phyloP scores from a whole-genome alignment of 2,329 filamentous ascomycete species.

The Curvularia verruculosa region DNA sequence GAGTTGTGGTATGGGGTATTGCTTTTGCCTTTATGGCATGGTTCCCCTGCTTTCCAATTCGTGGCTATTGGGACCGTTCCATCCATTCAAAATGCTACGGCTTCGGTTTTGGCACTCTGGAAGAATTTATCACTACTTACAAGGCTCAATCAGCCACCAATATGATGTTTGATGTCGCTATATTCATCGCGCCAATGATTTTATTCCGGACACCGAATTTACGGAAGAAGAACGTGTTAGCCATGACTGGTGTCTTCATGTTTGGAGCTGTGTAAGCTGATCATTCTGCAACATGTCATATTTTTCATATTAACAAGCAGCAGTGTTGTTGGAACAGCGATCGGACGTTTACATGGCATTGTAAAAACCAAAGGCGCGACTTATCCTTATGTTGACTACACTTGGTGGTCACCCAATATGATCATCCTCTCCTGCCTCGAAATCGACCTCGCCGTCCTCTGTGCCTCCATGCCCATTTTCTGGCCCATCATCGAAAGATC shows the following conservation, averaged over 20 bases:
- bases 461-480: constrained; percentile 46
- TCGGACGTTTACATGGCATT: constrained; percentile 43
- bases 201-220: constrained; percentile 39
- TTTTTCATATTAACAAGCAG: constrained; percentile 13
- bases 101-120: constrained; percentile 28
- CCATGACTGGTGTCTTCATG: constrained; percentile 40
- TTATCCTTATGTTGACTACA: constrained; percentile 42
- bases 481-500: constrained; percentile 42
- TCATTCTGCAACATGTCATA: no score
- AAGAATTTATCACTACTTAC: constrained; percentile 34
- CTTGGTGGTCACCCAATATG: constrained; percentile 36
- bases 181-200: constrained; percentile 41
- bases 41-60: constrained; percentile 41
- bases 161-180: constrained; percentile 44
- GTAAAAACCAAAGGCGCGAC: constrained; percentile 35
- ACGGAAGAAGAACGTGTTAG: constrained; percentile 35
- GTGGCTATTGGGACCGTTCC: constrained; percentile 32
- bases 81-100: constrained; percentile 37
- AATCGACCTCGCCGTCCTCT: constrained; percentile 43
- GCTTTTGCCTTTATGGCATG: constrained; percentile 38
- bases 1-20: constrained; percentile 40
- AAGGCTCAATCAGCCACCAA: constrained; percentile 39
- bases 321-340: constrained; percentile 40
- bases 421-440: constrained; percentile 42
- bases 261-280: constrained; percentile 42